Conservation (phyloP, 192 early-diverging fungal species). For the Phycomyces nitens region DNA sequence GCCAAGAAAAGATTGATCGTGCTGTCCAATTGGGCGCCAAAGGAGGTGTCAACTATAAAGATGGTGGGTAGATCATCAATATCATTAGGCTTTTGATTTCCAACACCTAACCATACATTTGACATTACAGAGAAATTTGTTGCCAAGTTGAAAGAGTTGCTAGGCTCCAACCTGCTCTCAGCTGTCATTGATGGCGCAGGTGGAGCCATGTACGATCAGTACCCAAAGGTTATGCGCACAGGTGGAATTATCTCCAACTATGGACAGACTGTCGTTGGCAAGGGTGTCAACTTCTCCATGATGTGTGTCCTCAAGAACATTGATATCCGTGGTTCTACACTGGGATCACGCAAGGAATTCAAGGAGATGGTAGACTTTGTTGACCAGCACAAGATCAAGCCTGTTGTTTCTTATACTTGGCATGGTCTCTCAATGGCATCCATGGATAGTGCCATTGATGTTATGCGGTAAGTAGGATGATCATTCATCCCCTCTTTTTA, state of each 20-base stretch:
- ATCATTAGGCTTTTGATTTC: neutral
- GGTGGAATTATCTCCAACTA: slow-evolving; percentile 60
- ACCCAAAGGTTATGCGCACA: slow-evolving; percentile 38
- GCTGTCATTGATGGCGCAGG: slow-evolving; percentile 67
- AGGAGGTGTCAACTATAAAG: slow-evolving; percentile 69
- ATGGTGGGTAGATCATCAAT: slow-evolving; percentile 39
- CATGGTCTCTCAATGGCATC: slow-evolving; percentile 36
- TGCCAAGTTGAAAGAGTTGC: slow-evolving; percentile 38
- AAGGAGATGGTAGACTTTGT: slow-evolving; percentile 60
- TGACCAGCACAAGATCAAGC: slow-evolving; percentile 47
- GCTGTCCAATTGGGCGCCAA: slow-evolving; percentile 61
- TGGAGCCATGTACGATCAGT: slow-evolving; percentile 43
- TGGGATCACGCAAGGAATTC: slow-evolving; percentile 65
- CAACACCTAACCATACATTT: too few species aligned
- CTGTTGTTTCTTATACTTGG: slow-evolving; percentile 55
- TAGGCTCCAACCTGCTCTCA: slow-evolving; percentile 37
- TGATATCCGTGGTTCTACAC: slow-evolving; percentile 57
- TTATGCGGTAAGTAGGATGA: slow-evolving; percentile 28
- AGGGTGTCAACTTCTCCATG: slow-evolving; percentile 44
- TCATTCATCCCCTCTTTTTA: too few species aligned
- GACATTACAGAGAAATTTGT: slow-evolving; percentile 46
- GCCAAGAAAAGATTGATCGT: slow-evolving; percentile 55
- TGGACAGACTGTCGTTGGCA: slow-evolving; percentile 51
- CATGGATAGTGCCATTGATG: slow-evolving; percentile 23
- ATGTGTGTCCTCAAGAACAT: slow-evolving; percentile 55